Conservation (phyloP, 2,329 filamentous ascomycete species). For the Coniochaeta sp. region DNA sequence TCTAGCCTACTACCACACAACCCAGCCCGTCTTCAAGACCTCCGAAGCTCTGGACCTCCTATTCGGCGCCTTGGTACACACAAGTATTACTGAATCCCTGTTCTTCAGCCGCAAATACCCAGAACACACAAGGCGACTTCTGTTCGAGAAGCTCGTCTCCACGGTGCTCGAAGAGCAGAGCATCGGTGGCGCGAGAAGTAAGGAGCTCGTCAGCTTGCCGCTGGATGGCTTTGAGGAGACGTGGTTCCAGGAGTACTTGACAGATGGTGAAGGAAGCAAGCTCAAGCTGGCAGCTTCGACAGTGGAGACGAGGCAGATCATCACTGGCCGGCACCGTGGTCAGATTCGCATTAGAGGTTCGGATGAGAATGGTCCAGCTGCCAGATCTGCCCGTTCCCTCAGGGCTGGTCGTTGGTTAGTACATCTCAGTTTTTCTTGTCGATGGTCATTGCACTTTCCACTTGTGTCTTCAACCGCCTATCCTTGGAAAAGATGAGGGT, state of each 20-base stretch:
- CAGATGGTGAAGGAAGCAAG: constrained; percentile 55
- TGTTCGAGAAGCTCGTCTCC: constrained; percentile 60
- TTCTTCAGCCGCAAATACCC: constrained; percentile 63
- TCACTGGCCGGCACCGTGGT: constrained; percentile 51
- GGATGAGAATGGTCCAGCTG: not conserved
- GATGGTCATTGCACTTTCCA: constrained; percentile 11
- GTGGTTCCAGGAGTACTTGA: constrained; percentile 66
- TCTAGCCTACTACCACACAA: constrained; percentile 71
- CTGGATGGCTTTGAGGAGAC: constrained; percentile 62
- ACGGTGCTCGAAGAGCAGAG: constrained; percentile 39
- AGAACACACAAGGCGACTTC: constrained; percentile 49
- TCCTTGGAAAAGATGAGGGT: constrained; percentile 66
- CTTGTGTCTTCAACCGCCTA: constrained; percentile 74
- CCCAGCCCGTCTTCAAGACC: constrained; percentile 63
- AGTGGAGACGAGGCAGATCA: constrained; percentile 64
- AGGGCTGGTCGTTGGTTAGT: not conserved
- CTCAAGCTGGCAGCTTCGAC: constrained; percentile 64
- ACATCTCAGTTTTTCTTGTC: not conserved
- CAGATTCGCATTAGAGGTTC: constrained; percentile 23
- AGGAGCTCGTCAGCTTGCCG: constrained; percentile 66
- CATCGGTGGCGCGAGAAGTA: constrained; percentile 45
- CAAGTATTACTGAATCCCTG: constrained; percentile 65
- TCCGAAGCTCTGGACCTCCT: constrained; percentile 56
- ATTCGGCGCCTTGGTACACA: constrained; percentile 59
- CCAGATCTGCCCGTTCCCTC: not conserved